A percentile compares a stretch with the other conserved stretches of the same genome.
phyloP scores from a whole-genome alignment of 176 grass and related monocot species.

The Chrysopogon serrulatus region DNA sequence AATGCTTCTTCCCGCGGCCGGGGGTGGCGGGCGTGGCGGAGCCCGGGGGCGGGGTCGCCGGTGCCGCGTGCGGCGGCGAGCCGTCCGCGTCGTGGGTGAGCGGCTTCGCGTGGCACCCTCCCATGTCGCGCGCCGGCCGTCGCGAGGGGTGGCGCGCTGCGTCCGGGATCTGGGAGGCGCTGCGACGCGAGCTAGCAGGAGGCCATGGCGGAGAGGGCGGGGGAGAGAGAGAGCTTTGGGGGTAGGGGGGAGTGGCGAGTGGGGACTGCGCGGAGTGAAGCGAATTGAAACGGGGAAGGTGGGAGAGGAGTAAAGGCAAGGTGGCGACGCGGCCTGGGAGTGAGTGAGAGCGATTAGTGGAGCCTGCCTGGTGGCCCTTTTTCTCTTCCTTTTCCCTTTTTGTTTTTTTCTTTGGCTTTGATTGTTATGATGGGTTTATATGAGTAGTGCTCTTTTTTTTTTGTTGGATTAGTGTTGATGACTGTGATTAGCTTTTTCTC shows the following conservation, averaged over 20 bases:
- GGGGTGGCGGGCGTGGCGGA: background rate
- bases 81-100: slow-evolving; percentile 42
- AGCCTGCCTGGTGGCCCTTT: background rate
- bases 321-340: slow-evolving; percentile 8
- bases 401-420: background rate
- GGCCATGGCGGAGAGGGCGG: slow-evolving; percentile 20
- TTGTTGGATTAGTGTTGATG: background rate
- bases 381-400: background rate
- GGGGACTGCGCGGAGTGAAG: background rate
- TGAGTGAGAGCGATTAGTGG: background rate
- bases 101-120: slow-evolving; percentile 54
- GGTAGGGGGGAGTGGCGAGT: background rate
- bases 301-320: slow-evolving; percentile 31
- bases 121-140: slow-evolving; percentile 21
- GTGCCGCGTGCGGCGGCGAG: slow-evolving; percentile 30
- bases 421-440: background rate
- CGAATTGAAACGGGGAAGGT: slow-evolving; percentile 40
- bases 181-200: background rate
- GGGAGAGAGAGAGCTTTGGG: background rate
- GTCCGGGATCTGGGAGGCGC: slow-evolving; percentile 13
- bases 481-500: background rate
- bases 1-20: slow-evolving; percentile 23
- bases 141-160: slow-evolving; percentile 8
- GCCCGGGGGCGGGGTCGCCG: slow-evolving; percentile 14
- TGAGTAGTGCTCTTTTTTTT: background rate